A percentile compares a stretch with the other conserved stretches of the same genome.
These are phyloP conservation scores for Thermothielavioides terrestris DNA, from an alignment of 495 filamentous ascomycete species.

Conservation along the genomic window DNA sequence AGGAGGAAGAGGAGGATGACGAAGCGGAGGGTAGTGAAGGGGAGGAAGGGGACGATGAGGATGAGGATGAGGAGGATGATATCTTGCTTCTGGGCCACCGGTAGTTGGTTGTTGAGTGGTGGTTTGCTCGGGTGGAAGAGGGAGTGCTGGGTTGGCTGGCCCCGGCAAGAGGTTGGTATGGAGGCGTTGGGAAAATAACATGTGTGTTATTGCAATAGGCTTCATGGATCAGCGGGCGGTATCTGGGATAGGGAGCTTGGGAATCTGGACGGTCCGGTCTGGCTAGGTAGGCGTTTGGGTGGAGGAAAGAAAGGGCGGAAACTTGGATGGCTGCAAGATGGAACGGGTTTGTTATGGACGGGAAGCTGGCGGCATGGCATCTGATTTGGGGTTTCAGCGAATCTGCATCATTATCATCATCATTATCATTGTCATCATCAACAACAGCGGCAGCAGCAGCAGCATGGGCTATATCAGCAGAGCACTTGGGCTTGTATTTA, in stretches of 20 bases:
- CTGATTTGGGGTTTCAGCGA: too few relatives aligned
- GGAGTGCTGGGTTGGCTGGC: not conserved
- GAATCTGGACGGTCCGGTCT: too few relatives aligned
- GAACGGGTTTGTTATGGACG: too few relatives aligned
- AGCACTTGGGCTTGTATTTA: not conserved
- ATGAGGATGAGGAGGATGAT: constrained; percentile 13
- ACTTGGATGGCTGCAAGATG: not conserved
- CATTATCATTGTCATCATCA: too few relatives aligned
- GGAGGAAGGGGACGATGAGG: constrained; percentile 6
- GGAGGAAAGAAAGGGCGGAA: too few relatives aligned
- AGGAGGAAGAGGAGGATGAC: not conserved
- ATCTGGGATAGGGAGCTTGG: too few relatives aligned
- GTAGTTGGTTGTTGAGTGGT: not conserved
- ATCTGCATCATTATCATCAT: too few relatives aligned
- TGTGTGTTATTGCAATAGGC: too few relatives aligned
- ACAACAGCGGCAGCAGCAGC: too few relatives aligned
- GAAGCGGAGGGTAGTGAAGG: constrained; percentile 7
- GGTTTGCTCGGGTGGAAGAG: not conserved
- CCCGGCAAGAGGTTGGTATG: not conserved
- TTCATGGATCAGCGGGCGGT: too few relatives aligned
- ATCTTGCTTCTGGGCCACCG: constrained; percentile 12
- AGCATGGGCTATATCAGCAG: not conserved
- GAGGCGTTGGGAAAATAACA: too few relatives aligned
- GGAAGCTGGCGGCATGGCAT: too few relatives aligned
- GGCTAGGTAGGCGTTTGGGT: not conserved